Percentiles rank a stretch among this genome's conserved stretches.
These are phyloP conservation scores for Epichloe aotearoae DNA, from an alignment of 2,329 filamentous ascomycete species.

Conservation along the genomic window DNA sequence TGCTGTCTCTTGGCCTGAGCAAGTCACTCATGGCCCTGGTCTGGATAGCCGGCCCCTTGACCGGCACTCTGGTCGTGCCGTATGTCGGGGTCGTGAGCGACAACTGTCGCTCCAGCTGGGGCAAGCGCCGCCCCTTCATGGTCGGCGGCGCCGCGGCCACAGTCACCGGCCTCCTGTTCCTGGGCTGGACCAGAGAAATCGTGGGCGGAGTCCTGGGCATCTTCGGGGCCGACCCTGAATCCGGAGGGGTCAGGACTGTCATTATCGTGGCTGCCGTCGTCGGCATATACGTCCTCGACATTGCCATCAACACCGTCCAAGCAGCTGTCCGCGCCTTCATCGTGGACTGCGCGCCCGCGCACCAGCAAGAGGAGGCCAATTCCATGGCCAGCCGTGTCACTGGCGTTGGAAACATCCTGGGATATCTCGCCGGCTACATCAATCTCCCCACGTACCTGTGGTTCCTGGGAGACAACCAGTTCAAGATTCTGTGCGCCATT, in stretches of 20 bases:
- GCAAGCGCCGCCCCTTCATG: slow-evolving; percentile 74
- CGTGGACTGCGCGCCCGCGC: slow-evolving; percentile 79
- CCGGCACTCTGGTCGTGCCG: slow-evolving; percentile 66
- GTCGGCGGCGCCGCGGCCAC: slow-evolving; percentile 55
- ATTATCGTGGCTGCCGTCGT: slow-evolving; percentile 71
- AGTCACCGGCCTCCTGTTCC: slow-evolving; percentile 50
- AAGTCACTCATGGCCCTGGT: slow-evolving; percentile 73
- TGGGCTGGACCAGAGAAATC: slow-evolving; percentile 64
- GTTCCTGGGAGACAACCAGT: slow-evolving; percentile 78
- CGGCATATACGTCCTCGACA: slow-evolving; percentile 83
- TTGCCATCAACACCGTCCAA: slow-evolving; percentile 95
- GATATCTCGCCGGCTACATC: slow-evolving; percentile 77
- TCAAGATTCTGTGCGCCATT: slow-evolving; percentile 82
- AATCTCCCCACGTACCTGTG: slow-evolving; percentile 62
- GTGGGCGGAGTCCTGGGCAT: slow-evolving; percentile 53
- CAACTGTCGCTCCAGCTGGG: slow-evolving; percentile 60
- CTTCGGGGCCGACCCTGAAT: slow-evolving; percentile 58
- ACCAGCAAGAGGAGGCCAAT: slow-evolving; percentile 89
- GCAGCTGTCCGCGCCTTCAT: slow-evolving; percentile 86
- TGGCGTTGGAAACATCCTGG: slow-evolving; percentile 80
- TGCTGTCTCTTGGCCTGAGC: slow-evolving; percentile 68
- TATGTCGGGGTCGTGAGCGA: slow-evolving; percentile 75
- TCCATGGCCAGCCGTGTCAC: slow-evolving; percentile 83
- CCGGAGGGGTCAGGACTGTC: slow-evolving; percentile 46
- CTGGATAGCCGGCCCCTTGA: slow-evolving; percentile 72